These are phyloP conservation scores for Pythium vanterpoolii DNA, from an alignment of 352 stramenopile genomes.

Conservation along the genomic window DNA sequence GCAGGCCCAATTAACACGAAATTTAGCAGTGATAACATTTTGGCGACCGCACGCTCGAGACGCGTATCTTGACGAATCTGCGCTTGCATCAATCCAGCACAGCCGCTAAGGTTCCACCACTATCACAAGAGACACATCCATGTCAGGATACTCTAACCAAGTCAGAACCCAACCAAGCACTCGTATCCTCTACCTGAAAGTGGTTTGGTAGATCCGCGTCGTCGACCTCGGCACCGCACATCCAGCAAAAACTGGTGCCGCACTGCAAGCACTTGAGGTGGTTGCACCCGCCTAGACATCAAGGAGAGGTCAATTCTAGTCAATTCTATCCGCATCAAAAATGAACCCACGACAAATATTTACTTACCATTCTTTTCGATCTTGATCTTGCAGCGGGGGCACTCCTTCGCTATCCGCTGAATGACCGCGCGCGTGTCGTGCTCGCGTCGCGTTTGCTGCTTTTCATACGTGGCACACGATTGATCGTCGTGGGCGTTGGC, in stretches of 20 bases:
- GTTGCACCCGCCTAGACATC: slow-evolving; percentile 59
- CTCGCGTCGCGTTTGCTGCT: slow-evolving; percentile 9
- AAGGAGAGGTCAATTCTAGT: too few relatives aligned
- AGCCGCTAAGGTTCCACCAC: slow-evolving; percentile 18
- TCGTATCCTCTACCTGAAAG: slow-evolving; percentile 4
- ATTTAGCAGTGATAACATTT: slow-evolving; percentile 10
- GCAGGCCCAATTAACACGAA: slow-evolving; percentile 17
- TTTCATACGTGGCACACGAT: slow-evolving; percentile 65
- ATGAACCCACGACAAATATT: not conserved
- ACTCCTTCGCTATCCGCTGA: slow-evolving; percentile 40
- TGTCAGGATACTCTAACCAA: not conserved
- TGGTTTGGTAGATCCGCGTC: slow-evolving; percentile 19
- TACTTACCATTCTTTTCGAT: slow-evolving; percentile 50
- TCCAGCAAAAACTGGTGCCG: slow-evolving; percentile 60
- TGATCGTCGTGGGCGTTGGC: slow-evolving; percentile 70
- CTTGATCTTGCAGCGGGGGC: slow-evolving; percentile 42
- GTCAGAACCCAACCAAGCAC: not conserved
- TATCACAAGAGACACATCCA: not conserved
- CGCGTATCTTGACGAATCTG: slow-evolving; percentile 14
- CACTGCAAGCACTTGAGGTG: slow-evolving; percentile 55
- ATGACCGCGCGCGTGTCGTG: slow-evolving; percentile 35
- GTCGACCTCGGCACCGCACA: slow-evolving; percentile 48
- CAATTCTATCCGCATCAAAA: too few relatives aligned
- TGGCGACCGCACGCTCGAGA: not conserved
- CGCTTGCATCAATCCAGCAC: slow-evolving; percentile 11